These are phyloP conservation scores for Candida sakaeoensis DNA, from an alignment of 805 yeast genomes.

Conservation along the genomic window DNA sequence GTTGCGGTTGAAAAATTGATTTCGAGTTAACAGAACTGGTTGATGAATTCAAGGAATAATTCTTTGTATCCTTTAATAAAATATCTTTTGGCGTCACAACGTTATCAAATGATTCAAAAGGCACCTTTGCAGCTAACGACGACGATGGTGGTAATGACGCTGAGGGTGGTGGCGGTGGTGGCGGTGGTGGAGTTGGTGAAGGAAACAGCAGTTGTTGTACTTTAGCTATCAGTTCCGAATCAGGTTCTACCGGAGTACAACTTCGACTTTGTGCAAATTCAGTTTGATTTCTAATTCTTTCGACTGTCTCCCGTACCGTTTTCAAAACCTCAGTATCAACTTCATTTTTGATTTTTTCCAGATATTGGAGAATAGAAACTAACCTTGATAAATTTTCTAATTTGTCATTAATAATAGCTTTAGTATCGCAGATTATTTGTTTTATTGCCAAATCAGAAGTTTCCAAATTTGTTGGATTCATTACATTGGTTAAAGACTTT, in stretches of 20 bases:
- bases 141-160: not conserved
- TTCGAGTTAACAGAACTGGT: conserved; percentile 13
- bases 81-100: conserved; percentile 49
- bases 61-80: conserved; percentile 13
- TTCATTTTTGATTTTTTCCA: conserved; percentile 73
- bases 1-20: conserved; percentile 4
- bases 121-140: too few relatives aligned
- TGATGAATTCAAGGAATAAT: conserved; percentile 14
- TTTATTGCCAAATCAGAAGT: conserved; percentile 64
- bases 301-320: conserved; percentile 61
- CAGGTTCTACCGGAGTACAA: conserved; percentile 5
- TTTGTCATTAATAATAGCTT: conserved; percentile 55
- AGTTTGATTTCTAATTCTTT: conserved; percentile 44
- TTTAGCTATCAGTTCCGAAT: not conserved
- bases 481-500: conserved; percentile 46
- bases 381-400: conserved; percentile 66
- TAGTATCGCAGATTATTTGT: conserved; percentile 64
- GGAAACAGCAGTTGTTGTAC: not conserved
- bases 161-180: not conserved
- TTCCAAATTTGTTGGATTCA: conserved; percentile 36
- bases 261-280: conserved; percentile 1
- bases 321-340: conserved; percentile 65
- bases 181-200: conserved; percentile 1
- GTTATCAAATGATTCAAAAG: conserved; percentile 5
- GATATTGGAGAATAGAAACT: conserved; percentile 70